phyloP scores from a whole-genome alignment of 2,329 filamentous ascomycete genomes.

The Dactylellina sp. region DNA sequence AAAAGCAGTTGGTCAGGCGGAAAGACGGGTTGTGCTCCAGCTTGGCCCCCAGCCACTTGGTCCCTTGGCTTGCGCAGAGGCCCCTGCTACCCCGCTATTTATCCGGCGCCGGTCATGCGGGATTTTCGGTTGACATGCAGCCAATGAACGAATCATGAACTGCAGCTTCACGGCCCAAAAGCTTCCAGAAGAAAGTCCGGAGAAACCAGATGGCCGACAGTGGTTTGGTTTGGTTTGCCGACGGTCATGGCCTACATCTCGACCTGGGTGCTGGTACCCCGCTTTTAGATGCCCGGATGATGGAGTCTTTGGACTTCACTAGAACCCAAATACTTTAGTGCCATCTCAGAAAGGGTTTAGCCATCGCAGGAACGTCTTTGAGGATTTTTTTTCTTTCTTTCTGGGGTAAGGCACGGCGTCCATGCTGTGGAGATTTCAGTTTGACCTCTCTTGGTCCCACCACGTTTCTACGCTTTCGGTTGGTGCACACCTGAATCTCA shows the following conservation, averaged over 20 bases:
- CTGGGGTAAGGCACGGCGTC: slow-evolving; percentile 44
- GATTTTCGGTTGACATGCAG: slow-evolving; percentile 54
- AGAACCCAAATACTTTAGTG: slow-evolving; percentile 17
- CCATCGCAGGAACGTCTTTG: slow-evolving; percentile 10
- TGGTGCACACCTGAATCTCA: not conserved
- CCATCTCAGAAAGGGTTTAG: slow-evolving; percentile 29
- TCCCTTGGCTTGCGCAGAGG: slow-evolving; percentile 35
- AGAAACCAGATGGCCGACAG: slow-evolving; percentile 38
- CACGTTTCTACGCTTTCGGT: not conserved
- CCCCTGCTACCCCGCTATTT: slow-evolving; percentile 55
- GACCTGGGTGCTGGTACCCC: slow-evolving; percentile 43
- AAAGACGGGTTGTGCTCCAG: slow-evolving; percentile 52
- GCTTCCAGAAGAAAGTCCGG: slow-evolving; percentile 55
- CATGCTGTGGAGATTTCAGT: slow-evolving; percentile 23
- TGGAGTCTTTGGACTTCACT: slow-evolving; percentile 16
- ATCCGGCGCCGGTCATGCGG: slow-evolving; percentile 56
- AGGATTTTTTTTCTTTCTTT: no score
- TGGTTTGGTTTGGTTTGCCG: slow-evolving; percentile 7
- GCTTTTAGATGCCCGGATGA: slow-evolving; percentile 30
- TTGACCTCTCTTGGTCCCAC: not conserved
- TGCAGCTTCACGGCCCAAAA: slow-evolving; percentile 14
- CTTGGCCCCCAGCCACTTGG: slow-evolving; percentile 27
- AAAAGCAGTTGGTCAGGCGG: slow-evolving; percentile 52
- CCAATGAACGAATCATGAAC: slow-evolving; percentile 40
- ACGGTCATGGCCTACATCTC: slow-evolving; percentile 1